Evolutionary conservation across 371 early-diverging fungal species (phyloP), one percentile per base, ranked within the genome.

Genomic region (Mortierella sp.): DNA sequence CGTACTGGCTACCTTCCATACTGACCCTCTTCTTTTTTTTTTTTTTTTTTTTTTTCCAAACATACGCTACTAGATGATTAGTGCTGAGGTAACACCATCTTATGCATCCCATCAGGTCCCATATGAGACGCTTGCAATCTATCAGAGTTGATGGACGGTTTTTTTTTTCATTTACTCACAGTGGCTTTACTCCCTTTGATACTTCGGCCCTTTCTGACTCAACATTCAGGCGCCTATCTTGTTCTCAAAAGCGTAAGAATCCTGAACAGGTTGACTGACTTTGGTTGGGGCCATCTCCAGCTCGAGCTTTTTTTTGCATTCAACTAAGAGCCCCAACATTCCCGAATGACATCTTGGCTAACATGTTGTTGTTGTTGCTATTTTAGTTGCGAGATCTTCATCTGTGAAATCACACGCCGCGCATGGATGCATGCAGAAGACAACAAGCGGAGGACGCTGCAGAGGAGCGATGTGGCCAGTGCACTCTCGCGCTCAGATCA

Each of bases 391-490:
- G 98, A 97, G 80, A 89, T 94, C 51, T 96, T 97, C 61, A 93
- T 96, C 62, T 86, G 88, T 21, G 96, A 92, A 81, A 85, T 97
- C 37, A 95, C 97, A 18, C 85, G 94, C 72, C 85, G 97, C 23
- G 89, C 97, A 16, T 97, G 97, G 97, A 14, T 93, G 64, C 88
- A 92, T 65, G 92, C 97, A 6, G 95, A 96, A 74, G 94, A 95
- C 67, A 91, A 89, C 74, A 96, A 95, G 83, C 85, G 97, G 46
- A 84, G 96, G 53, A 96, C 96, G 21, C 71, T 96, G 58, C 95
- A 96, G 84, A 82, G 90, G 56, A 84, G 83, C 66, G 97, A 96
- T 69, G 87, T 96, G 18, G 87, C 91, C 30, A 82, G 84, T 37
- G 97, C 97, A 0, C 84, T 93, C 26, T 82, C 87, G 62, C 89